A percentile compares a stretch with the other conserved stretches of the same genome.
Evolutionary conservation across 179 eudicot species (phyloP).

Genomic region (Spinacia oleracea): DNA sequence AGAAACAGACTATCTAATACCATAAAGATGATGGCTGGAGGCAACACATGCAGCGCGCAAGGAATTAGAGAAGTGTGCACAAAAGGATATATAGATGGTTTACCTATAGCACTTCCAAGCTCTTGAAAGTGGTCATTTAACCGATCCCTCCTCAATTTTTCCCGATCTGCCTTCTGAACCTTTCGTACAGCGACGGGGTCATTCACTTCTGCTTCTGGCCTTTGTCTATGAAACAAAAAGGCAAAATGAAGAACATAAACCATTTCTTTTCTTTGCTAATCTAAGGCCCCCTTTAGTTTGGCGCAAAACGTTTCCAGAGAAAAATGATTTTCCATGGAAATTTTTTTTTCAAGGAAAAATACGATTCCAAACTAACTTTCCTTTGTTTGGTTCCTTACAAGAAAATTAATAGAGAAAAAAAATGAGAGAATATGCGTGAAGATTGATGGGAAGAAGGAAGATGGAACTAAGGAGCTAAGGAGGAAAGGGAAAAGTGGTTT

Average conservation of each 20-base stretch:
- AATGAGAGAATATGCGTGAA: too few species aligned
- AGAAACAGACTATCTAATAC: neutral
- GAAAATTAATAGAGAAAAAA: too few species aligned
- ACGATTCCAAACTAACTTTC: too few species aligned
- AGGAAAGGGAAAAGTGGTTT: too few species aligned
- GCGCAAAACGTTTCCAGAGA: too few species aligned
- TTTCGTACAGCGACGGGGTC: constrained; percentile 53
- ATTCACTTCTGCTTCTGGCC: constrained; percentile 35
- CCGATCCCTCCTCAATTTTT: constrained; percentile 94
- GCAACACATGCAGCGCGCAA: constrained; percentile 5
- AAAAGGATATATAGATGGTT: constrained; percentile 17
- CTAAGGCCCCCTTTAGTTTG: neutral
- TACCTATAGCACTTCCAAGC: constrained; percentile 84
- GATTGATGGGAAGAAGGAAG: too few species aligned
- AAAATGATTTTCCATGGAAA: too few species aligned
- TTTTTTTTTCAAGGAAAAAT: too few species aligned
- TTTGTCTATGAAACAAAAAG: constrained; percentile 26
- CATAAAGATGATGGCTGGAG: neutral
- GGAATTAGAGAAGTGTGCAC: neutral
- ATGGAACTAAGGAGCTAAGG: too few species aligned
- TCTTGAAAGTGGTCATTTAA: constrained; percentile 90
- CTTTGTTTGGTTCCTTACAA: too few species aligned
- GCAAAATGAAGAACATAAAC: neutral
- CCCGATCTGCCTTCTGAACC: constrained; percentile 95
- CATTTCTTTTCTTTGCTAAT: neutral